A percentile compares a stretch with the other conserved stretches of the same genome.
phyloP scores from a whole-genome alignment of 2,329 filamentous ascomycete genomes.

The Epichloe brachyelytri region DNA sequence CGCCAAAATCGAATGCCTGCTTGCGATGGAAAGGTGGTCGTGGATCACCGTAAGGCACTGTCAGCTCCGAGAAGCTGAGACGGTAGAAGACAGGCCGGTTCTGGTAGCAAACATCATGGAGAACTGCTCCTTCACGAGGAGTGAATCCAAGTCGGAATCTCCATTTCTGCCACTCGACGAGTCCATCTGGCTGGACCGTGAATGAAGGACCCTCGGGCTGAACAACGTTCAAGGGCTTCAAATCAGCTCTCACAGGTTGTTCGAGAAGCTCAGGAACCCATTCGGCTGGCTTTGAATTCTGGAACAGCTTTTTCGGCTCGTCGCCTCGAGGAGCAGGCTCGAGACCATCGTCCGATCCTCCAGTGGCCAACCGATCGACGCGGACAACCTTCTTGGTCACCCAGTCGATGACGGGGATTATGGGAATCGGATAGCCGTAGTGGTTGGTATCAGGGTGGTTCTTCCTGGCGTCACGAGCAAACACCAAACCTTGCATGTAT shows the following conservation, averaged over 20 bases:
- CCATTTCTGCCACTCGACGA: conserved; percentile 55
- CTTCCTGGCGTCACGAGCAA: conserved; percentile 28
- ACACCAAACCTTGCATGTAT: conserved; percentile 38
- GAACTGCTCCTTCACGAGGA: conserved; percentile 54
- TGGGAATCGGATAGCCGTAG: conserved; percentile 47
- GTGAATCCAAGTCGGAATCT: conserved; percentile 57
- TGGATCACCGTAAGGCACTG: conserved; percentile 54
- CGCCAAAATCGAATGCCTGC: conserved; percentile 60
- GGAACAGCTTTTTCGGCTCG: conserved; percentile 33
- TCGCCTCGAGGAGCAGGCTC: conserved; percentile 18
- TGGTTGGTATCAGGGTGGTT: conserved; percentile 45
- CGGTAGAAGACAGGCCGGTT: conserved; percentile 53
- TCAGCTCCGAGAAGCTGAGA: conserved; percentile 56
- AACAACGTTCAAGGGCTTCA: conserved; percentile 59
- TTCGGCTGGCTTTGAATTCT: conserved; percentile 26
- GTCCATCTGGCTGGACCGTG: conserved; percentile 33
- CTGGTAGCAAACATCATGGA: conserved; percentile 59
- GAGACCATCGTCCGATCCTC: conserved; percentile 33
- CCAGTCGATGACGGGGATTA: conserved; percentile 46
- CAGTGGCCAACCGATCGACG: conserved; percentile 42
- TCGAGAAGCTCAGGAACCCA: conserved; percentile 39
- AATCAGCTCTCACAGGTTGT: conserved; percentile 31
- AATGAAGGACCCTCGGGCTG: conserved; percentile 61
- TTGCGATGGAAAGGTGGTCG: conserved; percentile 55
- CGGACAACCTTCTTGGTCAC: conserved; percentile 40